Conservation (phyloP, 768 basidiomycete genomes). For the Phlegmacium glaucopus region DNA sequence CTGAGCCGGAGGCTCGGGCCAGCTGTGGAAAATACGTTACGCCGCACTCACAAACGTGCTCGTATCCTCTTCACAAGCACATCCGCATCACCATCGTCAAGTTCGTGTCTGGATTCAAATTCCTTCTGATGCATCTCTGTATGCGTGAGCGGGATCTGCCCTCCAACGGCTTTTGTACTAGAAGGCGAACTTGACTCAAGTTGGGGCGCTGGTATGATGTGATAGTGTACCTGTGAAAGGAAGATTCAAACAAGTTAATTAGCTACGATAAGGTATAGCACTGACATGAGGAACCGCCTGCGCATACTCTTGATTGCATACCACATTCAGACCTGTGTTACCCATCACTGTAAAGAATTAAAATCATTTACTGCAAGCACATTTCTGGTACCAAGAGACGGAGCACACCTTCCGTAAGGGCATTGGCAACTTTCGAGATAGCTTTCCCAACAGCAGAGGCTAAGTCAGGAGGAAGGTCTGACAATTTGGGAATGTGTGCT, state of each 20-base stretch:
- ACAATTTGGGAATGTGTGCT: constrained; percentile 54
- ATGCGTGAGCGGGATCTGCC: constrained; percentile 30
- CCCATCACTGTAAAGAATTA: constrained; percentile 41
- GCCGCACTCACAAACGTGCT: constrained; percentile 9
- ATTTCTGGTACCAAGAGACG: no score
- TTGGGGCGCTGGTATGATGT: constrained; percentile 69
- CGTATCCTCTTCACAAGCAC: constrained; percentile 26
- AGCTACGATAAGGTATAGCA: constrained; percentile 1
- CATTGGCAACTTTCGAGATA: constrained; percentile 59
- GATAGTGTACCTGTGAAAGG: constrained; percentile 61
- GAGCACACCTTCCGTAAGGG: constrained; percentile 54
- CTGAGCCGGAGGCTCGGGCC: not conserved
- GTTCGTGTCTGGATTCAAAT: constrained; percentile 50
- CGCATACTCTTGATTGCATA: constrained; percentile 80
- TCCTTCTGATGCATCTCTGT: constrained; percentile 61
- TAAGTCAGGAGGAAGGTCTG: constrained; percentile 59
- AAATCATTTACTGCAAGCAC: not conserved
- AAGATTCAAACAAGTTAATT: not conserved
- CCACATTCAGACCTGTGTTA: constrained; percentile 70
- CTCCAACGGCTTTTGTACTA: constrained; percentile 9
- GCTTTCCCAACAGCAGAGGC: constrained; percentile 57
- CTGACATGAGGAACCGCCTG: constrained; percentile 76
- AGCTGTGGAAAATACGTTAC: not conserved
- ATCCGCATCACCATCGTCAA: constrained; percentile 58
- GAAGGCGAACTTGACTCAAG: constrained; percentile 23